These are phyloP conservation scores for Caloboletus firmus DNA, from an alignment of 1,284 basidiomycete genomes.

Conservation along the genomic window DNA sequence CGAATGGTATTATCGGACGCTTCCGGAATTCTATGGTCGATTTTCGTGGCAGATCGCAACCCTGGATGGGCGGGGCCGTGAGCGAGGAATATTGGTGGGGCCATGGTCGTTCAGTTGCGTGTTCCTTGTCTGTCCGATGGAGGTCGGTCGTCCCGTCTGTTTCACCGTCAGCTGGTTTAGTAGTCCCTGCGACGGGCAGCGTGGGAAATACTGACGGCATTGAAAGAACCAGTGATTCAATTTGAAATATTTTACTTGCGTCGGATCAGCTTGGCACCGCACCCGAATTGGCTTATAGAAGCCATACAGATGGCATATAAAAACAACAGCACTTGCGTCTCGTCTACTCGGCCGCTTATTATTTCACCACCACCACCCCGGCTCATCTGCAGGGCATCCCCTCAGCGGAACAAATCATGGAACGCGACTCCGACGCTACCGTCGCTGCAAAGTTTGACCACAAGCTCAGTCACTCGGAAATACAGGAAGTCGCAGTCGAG, in stretches of 20 bases:
- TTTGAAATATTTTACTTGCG: background rate
- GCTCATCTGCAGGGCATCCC: slow-evolving; percentile 2
- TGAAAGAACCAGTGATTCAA: background rate
- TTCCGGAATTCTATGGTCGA: background rate
- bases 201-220: slow-evolving; percentile 1
- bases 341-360: too few species aligned
- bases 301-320: slow-evolving; percentile 21
- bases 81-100: background rate
- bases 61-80: slow-evolving; percentile 14
- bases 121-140: background rate
- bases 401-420: slow-evolving; percentile 9
- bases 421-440: slow-evolving; percentile 4
- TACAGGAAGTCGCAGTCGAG: slow-evolving; percentile 14
- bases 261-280: slow-evolving; percentile 5
- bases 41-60: slow-evolving; percentile 3
- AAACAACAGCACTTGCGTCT: slow-evolving; percentile 15
- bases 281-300: background rate
- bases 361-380: too few species aligned
- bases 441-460: slow-evolving; percentile 14
- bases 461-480: slow-evolving; percentile 13
- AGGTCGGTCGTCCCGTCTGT: background rate
- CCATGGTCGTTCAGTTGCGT: background rate
- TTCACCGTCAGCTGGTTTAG: slow-evolving; percentile 26
- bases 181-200: slow-evolving; percentile 15
- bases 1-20: background rate